Evolutionary conservation across 1,139 yeast genomes (phyloP).

Genomic region (Yamadazyma diospyri): DNA sequence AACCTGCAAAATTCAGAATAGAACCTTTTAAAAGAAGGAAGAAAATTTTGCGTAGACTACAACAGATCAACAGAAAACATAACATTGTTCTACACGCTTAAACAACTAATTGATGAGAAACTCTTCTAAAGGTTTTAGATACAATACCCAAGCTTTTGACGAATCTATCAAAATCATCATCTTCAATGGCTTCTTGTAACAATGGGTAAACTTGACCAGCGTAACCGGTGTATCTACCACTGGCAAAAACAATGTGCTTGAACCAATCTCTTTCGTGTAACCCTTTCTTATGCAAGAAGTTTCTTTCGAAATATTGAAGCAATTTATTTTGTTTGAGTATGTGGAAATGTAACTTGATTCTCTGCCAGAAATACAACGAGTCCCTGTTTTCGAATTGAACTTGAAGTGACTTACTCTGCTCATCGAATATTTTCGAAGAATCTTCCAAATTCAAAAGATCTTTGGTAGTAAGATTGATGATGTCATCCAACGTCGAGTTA

Average conservation of each 20-base stretch:
- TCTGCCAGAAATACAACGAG: slow-evolving; percentile 38
- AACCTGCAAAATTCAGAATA: slow-evolving; percentile 2
- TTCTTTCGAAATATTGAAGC: slow-evolving; percentile 59
- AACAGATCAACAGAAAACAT: too few species aligned
- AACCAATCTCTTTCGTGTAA: slow-evolving; percentile 74
- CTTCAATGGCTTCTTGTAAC: slow-evolving; percentile 75
- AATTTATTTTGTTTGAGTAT: slow-evolving; percentile 39
- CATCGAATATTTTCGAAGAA: slow-evolving; percentile 36
- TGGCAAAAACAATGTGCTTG: slow-evolving; percentile 78
- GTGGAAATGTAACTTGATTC: slow-evolving; percentile 32
- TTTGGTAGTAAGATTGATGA: slow-evolving; percentile 22
- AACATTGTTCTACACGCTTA: slow-evolving; percentile 2
- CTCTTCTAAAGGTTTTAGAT: slow-evolving; percentile 31
- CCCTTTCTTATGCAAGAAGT: slow-evolving; percentile 62
- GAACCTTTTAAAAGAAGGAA: neutral
- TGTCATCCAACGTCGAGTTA: slow-evolving; percentile 24
- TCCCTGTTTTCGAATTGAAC: slow-evolving; percentile 31
- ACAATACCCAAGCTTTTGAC: slow-evolving; percentile 57
- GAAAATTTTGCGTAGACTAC: neutral
- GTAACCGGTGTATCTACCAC: slow-evolving; percentile 84
- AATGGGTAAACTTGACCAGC: slow-evolving; percentile 83
- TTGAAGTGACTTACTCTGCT: slow-evolving; percentile 29
- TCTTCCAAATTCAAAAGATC: slow-evolving; percentile 26
- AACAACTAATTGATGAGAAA: slow-evolving; percentile 5
- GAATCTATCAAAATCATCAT: slow-evolving; percentile 49